Evolutionary conservation across 441 rosid species (phyloP).

Genomic region (Euphorbia neoarborescens): DNA sequence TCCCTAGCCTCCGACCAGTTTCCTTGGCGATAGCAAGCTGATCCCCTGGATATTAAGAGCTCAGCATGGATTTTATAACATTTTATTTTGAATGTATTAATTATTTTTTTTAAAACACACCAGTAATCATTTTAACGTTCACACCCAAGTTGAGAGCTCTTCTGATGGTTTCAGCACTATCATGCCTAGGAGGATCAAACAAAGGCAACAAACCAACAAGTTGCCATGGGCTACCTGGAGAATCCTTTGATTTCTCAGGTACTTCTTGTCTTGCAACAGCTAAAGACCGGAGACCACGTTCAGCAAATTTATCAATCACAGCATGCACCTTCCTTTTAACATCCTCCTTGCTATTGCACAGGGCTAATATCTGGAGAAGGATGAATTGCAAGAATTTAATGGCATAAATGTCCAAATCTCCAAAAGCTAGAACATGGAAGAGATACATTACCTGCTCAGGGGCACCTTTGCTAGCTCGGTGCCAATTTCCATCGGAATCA

Average conservation of each 20-base stretch:
- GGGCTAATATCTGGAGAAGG: slow-evolving; percentile 41
- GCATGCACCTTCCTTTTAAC: slow-evolving; percentile 56
- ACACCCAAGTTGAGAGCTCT: slow-evolving; percentile 83
- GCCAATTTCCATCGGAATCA: slow-evolving; percentile 66
- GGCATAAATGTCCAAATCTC: neutral
- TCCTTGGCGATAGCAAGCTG: slow-evolving; percentile 86
- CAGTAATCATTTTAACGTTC: slow-evolving; percentile 87
- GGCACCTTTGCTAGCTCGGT: slow-evolving; percentile 85
- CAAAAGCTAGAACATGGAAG: neutral
- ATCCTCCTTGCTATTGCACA: slow-evolving; percentile 68
- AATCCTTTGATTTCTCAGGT: slow-evolving; percentile 66
- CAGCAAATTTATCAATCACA: slow-evolving; percentile 75
- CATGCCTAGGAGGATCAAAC: slow-evolving; percentile 92
- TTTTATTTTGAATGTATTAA: neutral
- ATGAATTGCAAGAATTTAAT: neutral
- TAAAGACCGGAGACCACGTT: slow-evolving; percentile 79
- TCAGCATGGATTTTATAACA: slow-evolving; percentile 1
- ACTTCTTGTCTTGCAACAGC: slow-evolving; percentile 86
- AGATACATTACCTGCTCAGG: slow-evolving; percentile 64
- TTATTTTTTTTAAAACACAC: too few relatives aligned
- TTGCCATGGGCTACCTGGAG: slow-evolving; percentile 72
- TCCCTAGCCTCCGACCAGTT: slow-evolving; percentile 86
- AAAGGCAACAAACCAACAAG: slow-evolving; percentile 67
- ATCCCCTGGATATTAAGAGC: slow-evolving; percentile 46
- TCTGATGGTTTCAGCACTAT: slow-evolving; percentile 83